Base-by-base conservation (phyloP, 768 basidiomycete species). In the Leccinum disarticulatum region DNA sequence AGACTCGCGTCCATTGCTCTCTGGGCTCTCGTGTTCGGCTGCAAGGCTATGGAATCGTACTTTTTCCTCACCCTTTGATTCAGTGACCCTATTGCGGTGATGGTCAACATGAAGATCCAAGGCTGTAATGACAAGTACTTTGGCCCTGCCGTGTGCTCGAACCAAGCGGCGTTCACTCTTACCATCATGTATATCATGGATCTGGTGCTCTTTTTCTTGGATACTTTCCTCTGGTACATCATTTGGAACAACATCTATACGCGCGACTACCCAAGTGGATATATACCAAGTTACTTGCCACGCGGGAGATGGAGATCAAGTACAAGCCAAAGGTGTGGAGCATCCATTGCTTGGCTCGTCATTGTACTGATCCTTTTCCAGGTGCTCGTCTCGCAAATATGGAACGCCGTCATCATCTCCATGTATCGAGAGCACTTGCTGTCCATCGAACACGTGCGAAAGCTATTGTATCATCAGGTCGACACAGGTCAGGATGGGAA, bases 131-230 rank as follows among this genome's bases (percentile, higher is more conserved):
- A 97, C 80, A 88, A 85, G 73, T 86, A 85, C 74, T 94, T 98
- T 61, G 95, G 95, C 15, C 80, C 81, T 66, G 80, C 79, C 9
- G 83, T 99, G 15, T 99, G 97, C 77, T 78, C 80, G 52, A 95
- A 98, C 73, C 97, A 99, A 66, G 91, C 95, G 2, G 92, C 91
- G 4, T 98, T 98, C 76, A 90, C 96, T 9, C 76, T 99, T 70
- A 86, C 97, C 57, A 90, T 98, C 80, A 99, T 98, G 96, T 98
- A 95, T 72, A 79, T 97, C 80, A 98, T 98, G 96, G 97, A 98
- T 71, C 78, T 99, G 52, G 86, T 90, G 54, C 84, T 99, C 49
- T 99, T 93, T 84, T 99, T 98, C 85, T 81, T 99, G 75, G 97
- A 99, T 78, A 99, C 97, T 7, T 99, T 98, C 89, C 77, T 99